Percentiles rank a stretch among this genome's conserved stretches.
Conservation (phyloP, 768 basidiomycete genomes). For the Boletus fagicola region DNA sequence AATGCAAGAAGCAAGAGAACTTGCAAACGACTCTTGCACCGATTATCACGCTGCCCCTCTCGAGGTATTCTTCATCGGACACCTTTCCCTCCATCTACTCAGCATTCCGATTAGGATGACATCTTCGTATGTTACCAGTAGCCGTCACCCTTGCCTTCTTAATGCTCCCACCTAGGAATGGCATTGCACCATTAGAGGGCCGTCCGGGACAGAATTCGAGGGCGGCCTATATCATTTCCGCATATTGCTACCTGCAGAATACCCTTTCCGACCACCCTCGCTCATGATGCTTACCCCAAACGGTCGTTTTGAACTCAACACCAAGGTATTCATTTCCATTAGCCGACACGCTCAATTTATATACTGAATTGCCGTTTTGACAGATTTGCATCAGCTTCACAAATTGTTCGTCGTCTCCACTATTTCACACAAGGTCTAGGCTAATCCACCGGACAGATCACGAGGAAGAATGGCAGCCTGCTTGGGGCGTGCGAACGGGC, state of each 20-base stretch:
- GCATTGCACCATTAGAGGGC: constrained; percentile 96
- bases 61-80: constrained; percentile 52
- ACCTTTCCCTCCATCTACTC: constrained; percentile 7
- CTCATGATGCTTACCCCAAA: constrained; percentile 96
- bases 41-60: constrained; percentile 82
- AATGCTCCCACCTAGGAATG: constrained; percentile 57
- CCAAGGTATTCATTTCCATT: constrained; percentile 61
- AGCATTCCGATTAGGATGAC: constrained; percentile 56
- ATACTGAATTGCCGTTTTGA: constrained; percentile 5
- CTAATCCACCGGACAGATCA: constrained; percentile 58
- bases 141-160: constrained; percentile 20
- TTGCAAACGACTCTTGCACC: constrained; percentile 77
- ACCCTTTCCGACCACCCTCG: constrained; percentile 95
- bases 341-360: constrained; percentile 15
- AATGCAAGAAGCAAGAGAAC: constrained; percentile 92
- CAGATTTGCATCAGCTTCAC: constrained; percentile 94
- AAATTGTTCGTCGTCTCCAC: constrained; percentile 56
- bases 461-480: constrained; percentile 96
- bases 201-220: constrained; percentile 85
- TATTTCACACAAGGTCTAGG: constrained; percentile 29
- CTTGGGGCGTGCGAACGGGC: constrained; percentile 97
- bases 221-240: constrained; percentile 97
- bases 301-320: constrained; percentile 94
- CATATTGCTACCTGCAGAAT: constrained; percentile 86
- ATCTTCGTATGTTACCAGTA: constrained; percentile 64